phyloP scores from a whole-genome alignment of 106 monocot species.

The Chionographis japonica region DNA sequence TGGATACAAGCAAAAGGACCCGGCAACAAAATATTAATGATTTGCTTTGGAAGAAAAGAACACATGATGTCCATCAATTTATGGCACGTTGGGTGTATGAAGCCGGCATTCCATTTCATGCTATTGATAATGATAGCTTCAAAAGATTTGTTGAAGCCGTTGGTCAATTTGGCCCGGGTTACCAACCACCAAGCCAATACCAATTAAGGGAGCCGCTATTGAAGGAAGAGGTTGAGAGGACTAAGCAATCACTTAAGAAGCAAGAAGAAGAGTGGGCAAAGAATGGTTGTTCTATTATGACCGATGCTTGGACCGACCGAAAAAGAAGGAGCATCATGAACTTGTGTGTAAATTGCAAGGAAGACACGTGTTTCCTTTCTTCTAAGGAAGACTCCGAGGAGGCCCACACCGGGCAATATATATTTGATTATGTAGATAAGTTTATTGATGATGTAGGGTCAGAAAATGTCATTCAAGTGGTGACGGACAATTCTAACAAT shows the following conservation, averaged over 20 bases:
- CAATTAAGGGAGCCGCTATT: background rate
- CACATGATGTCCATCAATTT: background rate
- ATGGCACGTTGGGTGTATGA: background rate
- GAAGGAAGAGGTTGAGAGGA: background rate
- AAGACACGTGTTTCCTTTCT: background rate
- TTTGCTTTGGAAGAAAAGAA: background rate
- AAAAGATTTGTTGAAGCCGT: background rate
- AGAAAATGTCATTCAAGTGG: background rate
- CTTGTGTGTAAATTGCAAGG: background rate
- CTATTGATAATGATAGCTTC: background rate
- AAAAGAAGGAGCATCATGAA: background rate
- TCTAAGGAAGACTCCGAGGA: background rate
- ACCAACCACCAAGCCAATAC: background rate
- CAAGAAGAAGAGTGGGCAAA: background rate
- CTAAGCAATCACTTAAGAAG: background rate
- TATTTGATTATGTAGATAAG: background rate
- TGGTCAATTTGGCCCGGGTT: background rate
- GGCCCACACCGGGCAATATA: background rate
- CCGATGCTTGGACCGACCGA: background rate
- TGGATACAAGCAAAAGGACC: no score
- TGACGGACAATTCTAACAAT: background rate
- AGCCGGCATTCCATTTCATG: background rate
- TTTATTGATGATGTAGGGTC: background rate
- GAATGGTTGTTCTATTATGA: constrained; percentile 1
- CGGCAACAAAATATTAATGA: no score